A percentile compares a stretch with the other conserved stretches of the same genome.
Evolutionary conservation across 2,329 filamentous ascomycete genomes (phyloP).

Genomic region (Fusarium buxicola): DNA sequence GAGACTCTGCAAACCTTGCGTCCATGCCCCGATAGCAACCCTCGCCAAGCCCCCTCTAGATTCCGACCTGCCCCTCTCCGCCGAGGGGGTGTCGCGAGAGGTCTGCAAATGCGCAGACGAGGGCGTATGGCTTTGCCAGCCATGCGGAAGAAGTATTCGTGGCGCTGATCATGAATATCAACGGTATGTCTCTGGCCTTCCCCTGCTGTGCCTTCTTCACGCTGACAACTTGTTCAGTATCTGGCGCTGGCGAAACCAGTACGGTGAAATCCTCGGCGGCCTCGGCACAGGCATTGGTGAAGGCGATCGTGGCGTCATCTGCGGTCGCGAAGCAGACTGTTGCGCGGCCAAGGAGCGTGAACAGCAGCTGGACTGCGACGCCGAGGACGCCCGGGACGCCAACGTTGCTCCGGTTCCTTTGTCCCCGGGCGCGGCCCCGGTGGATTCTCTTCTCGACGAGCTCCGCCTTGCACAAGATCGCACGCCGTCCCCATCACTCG

Average conservation of each 20-base stretch:
- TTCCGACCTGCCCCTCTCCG: constrained; percentile 60
- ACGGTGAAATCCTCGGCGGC: constrained; percentile 82
- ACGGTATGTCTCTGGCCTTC: constrained; percentile 55
- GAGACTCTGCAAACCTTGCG: constrained; percentile 81
- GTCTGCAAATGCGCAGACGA: constrained; percentile 65
- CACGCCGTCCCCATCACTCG: constrained; percentile 63
- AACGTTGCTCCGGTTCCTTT: constrained; percentile 36
- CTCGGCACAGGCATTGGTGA: constrained; percentile 90
- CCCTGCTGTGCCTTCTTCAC: no score
- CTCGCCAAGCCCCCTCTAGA: constrained; percentile 61
- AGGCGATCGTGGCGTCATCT: constrained; percentile 88
- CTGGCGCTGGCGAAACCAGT: constrained; percentile 91
- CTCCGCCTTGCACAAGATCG: constrained; percentile 50
- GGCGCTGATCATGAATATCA: constrained; percentile 69
- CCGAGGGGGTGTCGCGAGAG: constrained; percentile 66
- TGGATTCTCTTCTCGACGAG: constrained; percentile 47
- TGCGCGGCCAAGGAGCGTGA: constrained; percentile 82
- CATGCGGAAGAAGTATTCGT: constrained; percentile 80
- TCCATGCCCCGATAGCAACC: constrained; percentile 73
- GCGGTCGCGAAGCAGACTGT: constrained; percentile 81
- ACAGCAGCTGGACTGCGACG: constrained; percentile 86
- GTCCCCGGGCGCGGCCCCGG: constrained; percentile 33
- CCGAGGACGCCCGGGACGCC: constrained; percentile 73
- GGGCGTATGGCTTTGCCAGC: constrained; percentile 85
- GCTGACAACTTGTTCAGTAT: constrained; percentile 61